These are phyloP conservation scores for Plasmodium sp. DNA, from an alignment of 169 alveolate species.

Conservation along the genomic window DNA sequence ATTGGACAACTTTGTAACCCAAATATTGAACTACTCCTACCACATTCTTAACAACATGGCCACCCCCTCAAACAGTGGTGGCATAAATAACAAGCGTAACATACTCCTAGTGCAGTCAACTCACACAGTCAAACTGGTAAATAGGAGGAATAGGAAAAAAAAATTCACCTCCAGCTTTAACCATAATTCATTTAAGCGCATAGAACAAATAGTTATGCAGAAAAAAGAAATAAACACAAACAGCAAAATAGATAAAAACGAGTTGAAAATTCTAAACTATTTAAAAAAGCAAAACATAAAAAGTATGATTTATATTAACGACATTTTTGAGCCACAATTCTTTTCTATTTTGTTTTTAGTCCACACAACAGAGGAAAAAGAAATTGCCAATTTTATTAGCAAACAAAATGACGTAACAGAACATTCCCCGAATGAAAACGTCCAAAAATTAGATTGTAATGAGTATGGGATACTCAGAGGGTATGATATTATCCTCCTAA, in stretches of 20 bases:
- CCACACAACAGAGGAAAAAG: slow-evolving; percentile 20
- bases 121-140: neutral
- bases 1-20: slow-evolving; percentile 18
- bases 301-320: slow-evolving; percentile 67
- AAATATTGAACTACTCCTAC: slow-evolving; percentile 55
- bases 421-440: neutral
- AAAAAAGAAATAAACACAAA: slow-evolving; percentile 14
- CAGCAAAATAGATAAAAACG: slow-evolving; percentile 10
- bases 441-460: slow-evolving; percentile 11
- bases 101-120: slow-evolving; percentile 8
- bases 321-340: slow-evolving; percentile 41
- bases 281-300: slow-evolving; percentile 57
- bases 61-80: neutral
- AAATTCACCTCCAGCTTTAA: slow-evolving; percentile 17
- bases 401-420: neutral
- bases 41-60: slow-evolving; percentile 17
- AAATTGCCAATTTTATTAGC: neutral
- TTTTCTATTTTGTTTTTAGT: slow-evolving; percentile 38
- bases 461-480: slow-evolving; percentile 44
- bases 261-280: slow-evolving; percentile 18
- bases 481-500: slow-evolving; percentile 59
- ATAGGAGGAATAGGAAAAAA: neutral
- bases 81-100: slow-evolving; percentile 18
- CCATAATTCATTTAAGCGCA: slow-evolving; percentile 16
- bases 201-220: slow-evolving; percentile 33